These are phyloP conservation scores for Acarospora socialis DNA, from an alignment of 2,329 filamentous ascomycete species.

Conservation along the genomic window DNA sequence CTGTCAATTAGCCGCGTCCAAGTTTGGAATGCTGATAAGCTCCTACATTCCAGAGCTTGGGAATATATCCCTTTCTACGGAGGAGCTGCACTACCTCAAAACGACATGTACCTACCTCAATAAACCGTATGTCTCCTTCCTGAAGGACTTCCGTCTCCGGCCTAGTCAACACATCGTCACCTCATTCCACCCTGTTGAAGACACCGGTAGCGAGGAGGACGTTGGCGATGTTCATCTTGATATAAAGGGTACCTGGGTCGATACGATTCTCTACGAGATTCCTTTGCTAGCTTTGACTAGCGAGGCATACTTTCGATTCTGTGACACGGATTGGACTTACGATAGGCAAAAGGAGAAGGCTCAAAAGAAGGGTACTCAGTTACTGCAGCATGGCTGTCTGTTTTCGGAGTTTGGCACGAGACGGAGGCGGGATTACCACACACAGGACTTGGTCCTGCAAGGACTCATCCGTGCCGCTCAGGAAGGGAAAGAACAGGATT, in stretches of 20 bases:
- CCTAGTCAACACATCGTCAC: constrained; percentile 67
- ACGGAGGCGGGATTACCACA: constrained; percentile 82
- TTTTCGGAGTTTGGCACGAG: constrained; percentile 92
- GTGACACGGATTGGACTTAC: constrained; percentile 85
- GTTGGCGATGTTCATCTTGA: constrained; percentile 63
- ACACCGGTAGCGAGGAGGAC: constrained; percentile 50
- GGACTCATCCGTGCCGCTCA: constrained; percentile 69
- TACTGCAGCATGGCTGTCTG: constrained; percentile 71
- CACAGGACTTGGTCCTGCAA: constrained; percentile 79
- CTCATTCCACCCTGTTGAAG: constrained; percentile 41
- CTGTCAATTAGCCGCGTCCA: constrained; percentile 7
- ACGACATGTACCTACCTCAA: constrained; percentile 69
- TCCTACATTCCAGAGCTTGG: constrained; percentile 51
- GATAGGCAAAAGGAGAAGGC: constrained; percentile 75
- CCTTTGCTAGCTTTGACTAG: constrained; percentile 82
- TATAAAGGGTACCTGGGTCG: constrained; percentile 73
- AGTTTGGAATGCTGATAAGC: no score
- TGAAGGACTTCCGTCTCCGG: constrained; percentile 66
- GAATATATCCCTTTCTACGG: constrained; percentile 61
- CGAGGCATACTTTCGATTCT: constrained; percentile 95
- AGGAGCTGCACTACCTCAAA: constrained; percentile 68
- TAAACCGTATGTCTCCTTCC: constrained; percentile 62
- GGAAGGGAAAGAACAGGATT: constrained; percentile 50
- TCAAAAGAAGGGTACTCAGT: constrained; percentile 59
- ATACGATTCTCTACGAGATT: constrained; percentile 96